A percentile compares a stretch with the other conserved stretches of the same genome.
These are phyloP conservation scores for Aquilaria agallochum DNA, from an alignment of 441 rosid genomes.

Conservation along the genomic window DNA sequence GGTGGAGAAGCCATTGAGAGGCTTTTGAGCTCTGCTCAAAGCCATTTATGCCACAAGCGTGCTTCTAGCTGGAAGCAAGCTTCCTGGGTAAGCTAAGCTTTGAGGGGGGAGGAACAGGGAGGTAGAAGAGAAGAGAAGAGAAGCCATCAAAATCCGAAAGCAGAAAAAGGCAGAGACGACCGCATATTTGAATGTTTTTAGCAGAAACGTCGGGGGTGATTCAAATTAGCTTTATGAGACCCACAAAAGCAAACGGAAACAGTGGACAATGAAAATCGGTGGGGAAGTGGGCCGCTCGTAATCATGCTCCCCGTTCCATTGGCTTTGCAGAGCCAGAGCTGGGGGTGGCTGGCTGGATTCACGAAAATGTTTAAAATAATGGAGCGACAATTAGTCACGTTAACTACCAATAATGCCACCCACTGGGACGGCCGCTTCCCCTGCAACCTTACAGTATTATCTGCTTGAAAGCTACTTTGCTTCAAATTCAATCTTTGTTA, in stretches of 20 bases:
- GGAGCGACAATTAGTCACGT: constrained; percentile 13
- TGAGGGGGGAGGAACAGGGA: constrained; percentile 21
- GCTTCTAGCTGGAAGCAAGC: constrained; percentile 29
- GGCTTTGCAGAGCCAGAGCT: too few relatives aligned
- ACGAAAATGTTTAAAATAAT: constrained; percentile 7
- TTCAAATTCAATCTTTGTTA: too few relatives aligned
- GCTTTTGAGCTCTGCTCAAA: constrained; percentile 69
- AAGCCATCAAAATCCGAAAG: constrained; percentile 24
- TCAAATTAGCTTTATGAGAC: too few relatives aligned
- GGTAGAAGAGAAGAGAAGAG: constrained; percentile 17
- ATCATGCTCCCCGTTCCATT: constrained; percentile 12
- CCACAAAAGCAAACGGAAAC: too few relatives aligned
- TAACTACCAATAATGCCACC: constrained; percentile 30
- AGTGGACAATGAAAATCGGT: constrained; percentile 16
- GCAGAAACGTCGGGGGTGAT: too few relatives aligned
- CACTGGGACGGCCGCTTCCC: background rate
- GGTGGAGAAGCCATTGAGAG: constrained; percentile 62
- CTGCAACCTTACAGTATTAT: too few relatives aligned
- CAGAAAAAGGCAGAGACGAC: too few relatives aligned
- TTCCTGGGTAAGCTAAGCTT: constrained; percentile 15
- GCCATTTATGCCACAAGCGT: constrained; percentile 47
- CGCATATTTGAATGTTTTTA: too few relatives aligned
- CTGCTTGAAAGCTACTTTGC: too few relatives aligned
- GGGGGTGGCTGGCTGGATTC: constrained; percentile 5
- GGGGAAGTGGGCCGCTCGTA: constrained; percentile 12